These are phyloP conservation scores for Capsella rubella DNA, from an alignment of 441 rosid species.

Conservation along the genomic window DNA sequence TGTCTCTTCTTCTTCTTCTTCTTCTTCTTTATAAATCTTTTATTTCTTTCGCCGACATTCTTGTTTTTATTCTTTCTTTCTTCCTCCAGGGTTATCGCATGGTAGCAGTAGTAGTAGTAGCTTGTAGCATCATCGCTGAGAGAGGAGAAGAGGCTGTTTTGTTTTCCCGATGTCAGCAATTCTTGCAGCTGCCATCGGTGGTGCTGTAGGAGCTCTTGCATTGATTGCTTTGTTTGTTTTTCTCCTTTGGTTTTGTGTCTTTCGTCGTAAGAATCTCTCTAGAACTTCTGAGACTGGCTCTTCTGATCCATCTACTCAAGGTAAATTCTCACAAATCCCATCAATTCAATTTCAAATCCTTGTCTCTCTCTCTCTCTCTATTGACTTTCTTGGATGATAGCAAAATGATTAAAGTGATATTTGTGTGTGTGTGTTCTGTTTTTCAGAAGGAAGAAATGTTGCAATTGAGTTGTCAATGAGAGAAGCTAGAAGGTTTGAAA, in stretches of 20 bases:
- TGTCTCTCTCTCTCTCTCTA: conserved; percentile 4
- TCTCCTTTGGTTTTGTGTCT: conserved; percentile 61
- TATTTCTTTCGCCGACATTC: conserved; percentile 28
- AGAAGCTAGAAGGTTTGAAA: conserved; percentile 70
- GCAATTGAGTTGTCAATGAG: conserved; percentile 59
- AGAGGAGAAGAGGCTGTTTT: conserved; percentile 11
- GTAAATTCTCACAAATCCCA: conserved; percentile 40
- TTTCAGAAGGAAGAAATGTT: conserved; percentile 63
- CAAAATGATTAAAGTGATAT: not conserved
- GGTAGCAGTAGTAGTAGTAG: conserved; percentile 35
- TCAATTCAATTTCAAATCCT: not conserved
- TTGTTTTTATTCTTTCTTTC: conserved; percentile 15
- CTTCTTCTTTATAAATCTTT: not conserved
- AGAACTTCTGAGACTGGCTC: conserved; percentile 74
- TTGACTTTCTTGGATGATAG: conserved; percentile 34
- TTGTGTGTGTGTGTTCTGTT: conserved; percentile 5
- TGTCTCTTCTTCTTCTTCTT: conserved; percentile 23
- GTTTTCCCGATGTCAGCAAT: conserved; percentile 78
- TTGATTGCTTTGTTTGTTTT: conserved; percentile 57
- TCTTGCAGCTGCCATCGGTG: conserved; percentile 89
- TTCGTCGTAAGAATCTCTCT: conserved; percentile 48
- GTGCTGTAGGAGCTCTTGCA: conserved; percentile 81
- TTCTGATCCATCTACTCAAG: conserved; percentile 62
- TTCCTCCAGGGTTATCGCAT: conserved; percentile 41
- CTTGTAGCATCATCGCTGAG: conserved; percentile 34